Percentiles rank a stretch among this genome's conserved stretches.
These are phyloP conservation scores for Penicillium longicatenatum DNA, from an alignment of 495 filamentous ascomycete genomes.

Conservation along the genomic window DNA sequence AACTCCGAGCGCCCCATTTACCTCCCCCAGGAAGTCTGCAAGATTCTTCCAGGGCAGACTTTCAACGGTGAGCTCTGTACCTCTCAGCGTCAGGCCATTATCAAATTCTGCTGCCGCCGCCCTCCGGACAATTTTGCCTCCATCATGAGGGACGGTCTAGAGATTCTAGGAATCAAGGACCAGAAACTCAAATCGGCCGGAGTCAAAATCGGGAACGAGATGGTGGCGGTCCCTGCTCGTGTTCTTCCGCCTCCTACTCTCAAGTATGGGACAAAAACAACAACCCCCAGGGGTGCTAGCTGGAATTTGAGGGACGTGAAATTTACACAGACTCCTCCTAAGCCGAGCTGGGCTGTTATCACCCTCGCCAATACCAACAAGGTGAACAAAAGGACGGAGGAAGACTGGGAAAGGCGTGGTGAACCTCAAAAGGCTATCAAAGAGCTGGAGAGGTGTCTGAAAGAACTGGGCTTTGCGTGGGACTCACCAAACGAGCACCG, in stretches of 20 bases:
- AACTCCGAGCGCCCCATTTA: conserved; percentile 54
- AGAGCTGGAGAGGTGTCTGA: neutral
- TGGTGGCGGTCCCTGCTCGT: conserved; percentile 23
- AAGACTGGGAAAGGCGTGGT: neutral
- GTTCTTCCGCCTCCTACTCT: conserved; percentile 18
- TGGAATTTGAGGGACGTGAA: conserved; percentile 23
- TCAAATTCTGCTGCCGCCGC: conserved; percentile 62
- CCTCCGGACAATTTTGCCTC: conserved; percentile 64
- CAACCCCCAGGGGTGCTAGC: conserved; percentile 4
- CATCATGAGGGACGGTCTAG: conserved; percentile 54
- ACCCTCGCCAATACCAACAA: neutral
- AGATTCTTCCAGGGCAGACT: conserved; percentile 62
- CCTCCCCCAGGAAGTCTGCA: conserved; percentile 62
- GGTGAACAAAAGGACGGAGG: neutral
- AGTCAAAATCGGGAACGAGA: conserved; percentile 6
- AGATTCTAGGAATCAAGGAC: conserved; percentile 45
- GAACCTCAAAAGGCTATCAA: neutral
- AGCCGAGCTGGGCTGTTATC: neutral
- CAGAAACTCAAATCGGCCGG: neutral
- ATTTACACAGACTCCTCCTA: conserved; percentile 10
- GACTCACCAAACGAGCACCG: neutral
- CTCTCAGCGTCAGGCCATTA: conserved; percentile 60
- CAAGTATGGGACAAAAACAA: conserved; percentile 11
- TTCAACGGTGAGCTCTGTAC: conserved; percentile 50
- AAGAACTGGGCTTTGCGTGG: neutral